phyloP scores from a whole-genome alignment of 2,329 filamentous ascomycete species.

The Ophiostoma sp. region DNA sequence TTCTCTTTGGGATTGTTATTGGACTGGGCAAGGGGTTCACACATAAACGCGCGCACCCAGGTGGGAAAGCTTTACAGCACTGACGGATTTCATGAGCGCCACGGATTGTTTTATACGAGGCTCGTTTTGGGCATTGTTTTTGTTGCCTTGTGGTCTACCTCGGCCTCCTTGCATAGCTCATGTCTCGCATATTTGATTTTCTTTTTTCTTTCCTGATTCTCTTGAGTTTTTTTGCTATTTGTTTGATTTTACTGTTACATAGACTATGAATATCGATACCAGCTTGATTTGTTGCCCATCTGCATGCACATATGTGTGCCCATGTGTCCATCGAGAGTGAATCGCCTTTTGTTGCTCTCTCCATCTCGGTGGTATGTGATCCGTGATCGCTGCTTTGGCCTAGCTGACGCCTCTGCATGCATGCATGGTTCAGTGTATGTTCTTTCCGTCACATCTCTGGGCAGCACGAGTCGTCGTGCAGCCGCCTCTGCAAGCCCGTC shows the following conservation, averaged over 20 bases:
- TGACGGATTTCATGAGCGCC: neutral
- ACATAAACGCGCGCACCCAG: constrained; percentile 12
- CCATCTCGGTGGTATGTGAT: no score
- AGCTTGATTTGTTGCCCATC: neutral
- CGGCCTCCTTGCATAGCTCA: no score
- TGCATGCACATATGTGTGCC: neutral
- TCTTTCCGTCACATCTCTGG: no score
- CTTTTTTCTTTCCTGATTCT: neutral
- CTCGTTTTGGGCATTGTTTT: neutral
- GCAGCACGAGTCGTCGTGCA: no score
- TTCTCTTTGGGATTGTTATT: constrained; percentile 9
- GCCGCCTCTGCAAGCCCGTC: no score
- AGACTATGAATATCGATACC: neutral
- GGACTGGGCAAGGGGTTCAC: constrained; percentile 13
- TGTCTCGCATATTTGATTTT: neutral
- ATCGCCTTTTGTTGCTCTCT: no score
- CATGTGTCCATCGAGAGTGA: neutral
- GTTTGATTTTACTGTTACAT: neutral
- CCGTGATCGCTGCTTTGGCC: no score
- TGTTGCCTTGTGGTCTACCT: neutral
- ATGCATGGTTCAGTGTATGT: no score
- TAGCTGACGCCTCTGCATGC: no score
- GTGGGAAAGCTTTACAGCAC: constrained; percentile 7
- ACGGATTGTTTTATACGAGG: constrained; percentile 2
- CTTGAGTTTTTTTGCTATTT: neutral